These are phyloP conservation scores for Colletotrichum tanaceti DNA, from an alignment of 2,329 filamentous ascomycete species.

Conservation along the genomic window DNA sequence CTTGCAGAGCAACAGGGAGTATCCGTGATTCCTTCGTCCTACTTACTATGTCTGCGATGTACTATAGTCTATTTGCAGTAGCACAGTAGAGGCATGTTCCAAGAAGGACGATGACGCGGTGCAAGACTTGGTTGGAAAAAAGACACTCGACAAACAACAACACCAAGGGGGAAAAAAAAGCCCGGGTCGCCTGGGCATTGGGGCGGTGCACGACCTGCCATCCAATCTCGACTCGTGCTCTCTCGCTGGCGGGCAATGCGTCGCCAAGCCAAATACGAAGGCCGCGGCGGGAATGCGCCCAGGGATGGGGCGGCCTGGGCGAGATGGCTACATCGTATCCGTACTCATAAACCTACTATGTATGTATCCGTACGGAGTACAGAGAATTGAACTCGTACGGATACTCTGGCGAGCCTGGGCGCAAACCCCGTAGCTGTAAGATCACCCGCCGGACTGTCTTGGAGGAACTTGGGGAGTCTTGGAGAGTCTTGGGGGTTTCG, in stretches of 20 bases:
- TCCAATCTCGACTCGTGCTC: conserved; percentile 31
- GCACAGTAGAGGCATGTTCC: conserved; percentile 1
- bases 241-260: background rate
- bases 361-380: too few species aligned
- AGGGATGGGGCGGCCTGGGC: conserved; percentile 31
- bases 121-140: background rate
- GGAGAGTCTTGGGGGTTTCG: background rate
- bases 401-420: conserved; percentile 35
- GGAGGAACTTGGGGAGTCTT: conserved; percentile 5
- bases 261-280: conserved; percentile 35
- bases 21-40: too few species aligned
- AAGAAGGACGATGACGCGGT: conserved; percentile 35
- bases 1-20: too few species aligned
- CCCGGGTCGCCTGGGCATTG: conserved; percentile 37
- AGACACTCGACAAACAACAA: conserved; percentile 13
- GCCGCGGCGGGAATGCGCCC: conserved; percentile 23
- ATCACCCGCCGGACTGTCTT: conserved; percentile 32
- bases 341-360: too few species aligned
- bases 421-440: conserved; percentile 21
- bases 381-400: too few species aligned
- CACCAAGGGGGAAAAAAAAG: background rate
- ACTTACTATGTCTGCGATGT: too few species aligned
- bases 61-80: too few species aligned
- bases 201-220: conserved; percentile 35
- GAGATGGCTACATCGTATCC: conserved; percentile 30